phyloP scores from a whole-genome alignment of 371 early-diverging fungal genomes.

The Mortierella sp. region DNA sequence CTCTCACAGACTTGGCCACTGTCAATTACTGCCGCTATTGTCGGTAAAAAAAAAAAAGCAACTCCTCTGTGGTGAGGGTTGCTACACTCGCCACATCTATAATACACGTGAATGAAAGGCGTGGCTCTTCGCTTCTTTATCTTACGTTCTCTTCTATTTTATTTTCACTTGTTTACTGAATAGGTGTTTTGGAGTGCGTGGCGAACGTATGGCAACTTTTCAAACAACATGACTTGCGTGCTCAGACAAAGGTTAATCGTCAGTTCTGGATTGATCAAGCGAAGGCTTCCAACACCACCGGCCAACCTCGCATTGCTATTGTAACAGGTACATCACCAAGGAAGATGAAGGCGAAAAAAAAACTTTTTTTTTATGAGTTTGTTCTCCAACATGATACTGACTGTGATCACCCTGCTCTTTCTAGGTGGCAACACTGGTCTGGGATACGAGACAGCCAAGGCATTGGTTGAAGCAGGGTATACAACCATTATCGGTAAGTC shows the following conservation, averaged over 20 bases:
- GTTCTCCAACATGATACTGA: neutral
- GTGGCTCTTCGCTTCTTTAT: neutral
- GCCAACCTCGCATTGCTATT: conserved; percentile 34
- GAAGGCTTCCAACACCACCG: neutral
- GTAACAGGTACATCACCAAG: conserved; percentile 35
- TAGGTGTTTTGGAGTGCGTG: conserved; percentile 43
- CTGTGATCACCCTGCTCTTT: neutral
- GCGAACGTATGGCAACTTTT: conserved; percentile 35
- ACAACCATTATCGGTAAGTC: conserved; percentile 35
- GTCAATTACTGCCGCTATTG: conserved; percentile 17
- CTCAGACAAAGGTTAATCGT: conserved; percentile 25
- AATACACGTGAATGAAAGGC: neutral
- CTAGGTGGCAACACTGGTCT: conserved; percentile 52
- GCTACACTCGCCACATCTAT: neutral
- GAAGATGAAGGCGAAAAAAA: neutral
- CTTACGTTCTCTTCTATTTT: neutral
- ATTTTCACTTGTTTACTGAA: neutral
- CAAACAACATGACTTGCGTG: conserved; percentile 22
- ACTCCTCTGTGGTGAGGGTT: too few species aligned
- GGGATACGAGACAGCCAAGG: conserved; percentile 52
- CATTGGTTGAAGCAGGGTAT: conserved; percentile 48
- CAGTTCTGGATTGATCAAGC: conserved; percentile 49
- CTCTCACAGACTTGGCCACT: conserved; percentile 30
- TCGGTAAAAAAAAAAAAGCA: conserved; percentile 19
- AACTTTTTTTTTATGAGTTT: neutral